These are phyloP conservation scores for Henckelia pumila DNA, from an alignment of 257 asterid species.

Conservation along the genomic window DNA sequence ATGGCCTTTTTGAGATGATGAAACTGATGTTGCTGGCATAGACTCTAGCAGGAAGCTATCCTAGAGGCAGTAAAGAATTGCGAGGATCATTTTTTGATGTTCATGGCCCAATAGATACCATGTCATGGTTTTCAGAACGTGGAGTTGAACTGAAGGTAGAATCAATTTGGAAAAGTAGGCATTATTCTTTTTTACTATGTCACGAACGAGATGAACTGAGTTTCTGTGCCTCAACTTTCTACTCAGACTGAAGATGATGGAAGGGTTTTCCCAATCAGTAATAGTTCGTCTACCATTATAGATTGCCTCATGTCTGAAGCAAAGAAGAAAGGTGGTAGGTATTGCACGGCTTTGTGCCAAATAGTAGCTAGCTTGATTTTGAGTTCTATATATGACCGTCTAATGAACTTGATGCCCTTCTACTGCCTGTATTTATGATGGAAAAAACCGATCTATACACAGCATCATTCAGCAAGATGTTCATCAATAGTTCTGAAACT, in stretches of 20 bases:
- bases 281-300: slow-evolving; percentile 75
- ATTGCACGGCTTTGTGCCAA: not conserved
- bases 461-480: slow-evolving; percentile 9
- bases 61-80: slow-evolving; percentile 89
- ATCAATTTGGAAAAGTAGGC: slow-evolving; percentile 14
- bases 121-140: slow-evolving; percentile 82
- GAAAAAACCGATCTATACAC: slow-evolving; percentile 9
- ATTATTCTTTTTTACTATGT: slow-evolving; percentile 7
- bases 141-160: slow-evolving; percentile 82
- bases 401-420: slow-evolving; percentile 7
- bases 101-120: slow-evolving; percentile 86
- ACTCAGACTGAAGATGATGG: slow-evolving; percentile 84
- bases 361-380: slow-evolving; percentile 16
- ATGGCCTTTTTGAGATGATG: slow-evolving; percentile 13
- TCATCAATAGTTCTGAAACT: slow-evolving; percentile 4
- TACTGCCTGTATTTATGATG: slow-evolving; percentile 4
- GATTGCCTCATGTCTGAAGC: slow-evolving; percentile 92
- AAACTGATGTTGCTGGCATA: slow-evolving; percentile 27
- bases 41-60: slow-evolving; percentile 82
- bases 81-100: slow-evolving; percentile 82
- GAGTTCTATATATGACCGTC: slow-evolving; percentile 11
- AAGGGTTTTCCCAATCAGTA: slow-evolving; percentile 85
- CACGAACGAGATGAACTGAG: no score
- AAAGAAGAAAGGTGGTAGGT: slow-evolving; percentile 70
- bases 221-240: slow-evolving; percentile 30